Conservation (phyloP, 441 rosid genomes). For the Corymbia citriodora region DNA sequence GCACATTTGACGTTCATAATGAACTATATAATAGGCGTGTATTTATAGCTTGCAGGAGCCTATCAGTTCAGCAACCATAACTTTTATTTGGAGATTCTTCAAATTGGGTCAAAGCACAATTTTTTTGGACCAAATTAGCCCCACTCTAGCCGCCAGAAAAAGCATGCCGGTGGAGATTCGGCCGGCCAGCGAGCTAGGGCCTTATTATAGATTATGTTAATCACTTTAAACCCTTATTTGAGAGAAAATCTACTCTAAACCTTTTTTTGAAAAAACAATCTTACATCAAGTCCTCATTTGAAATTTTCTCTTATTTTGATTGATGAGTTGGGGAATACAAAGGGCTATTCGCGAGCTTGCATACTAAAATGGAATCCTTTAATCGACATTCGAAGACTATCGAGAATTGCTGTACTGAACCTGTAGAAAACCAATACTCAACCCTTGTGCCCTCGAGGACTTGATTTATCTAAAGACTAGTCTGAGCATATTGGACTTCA, state of each 20-base stretch:
- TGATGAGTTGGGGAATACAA: accelerated
- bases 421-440: not conserved
- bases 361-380: too few relatives aligned
- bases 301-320: too few relatives aligned
- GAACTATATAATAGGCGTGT: not conserved
- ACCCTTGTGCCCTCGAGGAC: not conserved
- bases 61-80: not conserved
- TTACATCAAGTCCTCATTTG: not conserved
- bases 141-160: not conserved
- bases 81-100: not conserved
- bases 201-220: not conserved
- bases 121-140: too few relatives aligned
- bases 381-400: not conserved
- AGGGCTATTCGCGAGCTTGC: accelerated
- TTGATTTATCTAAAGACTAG: not conserved
- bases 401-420: not conserved
- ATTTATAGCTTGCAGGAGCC: not conserved
- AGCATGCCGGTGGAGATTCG: not conserved
- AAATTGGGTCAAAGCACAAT: not conserved
- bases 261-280: not conserved
- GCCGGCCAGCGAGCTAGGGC: not conserved
- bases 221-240: not conserved
- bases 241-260: accelerated
- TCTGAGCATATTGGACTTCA: too few relatives aligned
- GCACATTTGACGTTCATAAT: not conserved